Evolutionary conservation across 1,284 basidiomycete genomes (phyloP), one percentile per base, ranked within the genome.

Genomic region (Ustilago cynodontis): DNA sequence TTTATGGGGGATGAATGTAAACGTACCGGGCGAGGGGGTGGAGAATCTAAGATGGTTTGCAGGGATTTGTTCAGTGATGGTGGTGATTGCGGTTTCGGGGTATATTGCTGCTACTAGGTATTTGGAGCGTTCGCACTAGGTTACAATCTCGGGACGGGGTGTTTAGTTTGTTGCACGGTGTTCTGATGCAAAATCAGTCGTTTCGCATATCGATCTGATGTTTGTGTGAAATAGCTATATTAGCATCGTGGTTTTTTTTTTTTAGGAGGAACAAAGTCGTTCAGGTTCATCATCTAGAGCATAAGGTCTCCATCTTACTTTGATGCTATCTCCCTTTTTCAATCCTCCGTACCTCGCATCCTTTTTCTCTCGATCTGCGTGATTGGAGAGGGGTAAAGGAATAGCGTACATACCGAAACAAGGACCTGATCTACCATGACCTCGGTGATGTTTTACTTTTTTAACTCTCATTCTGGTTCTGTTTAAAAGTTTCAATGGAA

Each of bases 1-100:
- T 69, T 65, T 86, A 28, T 86, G 83, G 83, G 84, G 84, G 18
- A 85, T 86, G 84, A 85, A 85, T 60, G 84, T 86, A 43, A 74
- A 85, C 41, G 84, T 86, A 13, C 84, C 84, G 3, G 84, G 84
- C 3, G 78, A 86, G 50, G 75, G 74, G 22, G 73, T 82, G 37
- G 66, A 71, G 18, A 85, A 82, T 55, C 37, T 85, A 39, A 59
- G 76, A 35, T 85, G 84, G 84, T 86, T 86, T 58, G 82, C 77
- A 11, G 78, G 83, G 8, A 83, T 86, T 51, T 76, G 77, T 43
- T 71, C 78, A 16, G 75, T 83, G 1, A 84, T 85, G 78, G 79
- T 84, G 31, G 75, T 82, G 28, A 76, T 85, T 51, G 84, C 83
- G 3, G 79, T 85, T 16, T 68, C 66, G 29, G 84, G 84, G 13